A percentile compares a stretch with the other conserved stretches of the same genome.
Conservation (phyloP, 306 rosid genomes). For the Cucurbita argyrosperma region DNA sequence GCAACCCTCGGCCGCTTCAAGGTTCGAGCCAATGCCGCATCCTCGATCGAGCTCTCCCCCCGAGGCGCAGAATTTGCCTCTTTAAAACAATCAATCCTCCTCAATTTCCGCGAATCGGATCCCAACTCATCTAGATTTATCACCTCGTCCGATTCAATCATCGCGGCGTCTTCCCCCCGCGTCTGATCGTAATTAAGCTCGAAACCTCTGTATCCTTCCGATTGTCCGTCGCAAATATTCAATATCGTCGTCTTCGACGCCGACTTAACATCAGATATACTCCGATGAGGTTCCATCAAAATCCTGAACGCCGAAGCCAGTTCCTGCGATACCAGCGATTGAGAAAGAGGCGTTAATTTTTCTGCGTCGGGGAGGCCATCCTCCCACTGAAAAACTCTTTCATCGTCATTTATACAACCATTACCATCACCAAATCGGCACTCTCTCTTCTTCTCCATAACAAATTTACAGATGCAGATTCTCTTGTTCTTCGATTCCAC, state of each 20-base stretch:
- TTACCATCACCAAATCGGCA: slow-evolving; percentile 7
- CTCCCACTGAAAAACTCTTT: slow-evolving; percentile 71
- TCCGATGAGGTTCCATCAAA: slow-evolving; percentile 48
- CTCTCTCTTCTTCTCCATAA: slow-evolving; percentile 37
- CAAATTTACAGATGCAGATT: background rate
- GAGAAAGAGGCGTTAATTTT: slow-evolving; percentile 64
- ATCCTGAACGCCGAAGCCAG: slow-evolving; percentile 82
- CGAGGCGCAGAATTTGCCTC: slow-evolving; percentile 42
- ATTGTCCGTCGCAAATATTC: slow-evolving; percentile 28
- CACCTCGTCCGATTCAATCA: slow-evolving; percentile 27
- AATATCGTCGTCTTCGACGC: slow-evolving; percentile 63
- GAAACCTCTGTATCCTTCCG: slow-evolving; percentile 26
- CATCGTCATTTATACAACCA: slow-evolving; percentile 9
- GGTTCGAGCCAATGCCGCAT: slow-evolving; percentile 22
- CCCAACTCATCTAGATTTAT: slow-evolving; percentile 37
- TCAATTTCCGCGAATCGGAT: slow-evolving; percentile 39
- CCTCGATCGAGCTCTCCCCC: slow-evolving; percentile 24
- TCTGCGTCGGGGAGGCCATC: slow-evolving; percentile 44
- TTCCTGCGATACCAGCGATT: slow-evolving; percentile 52
- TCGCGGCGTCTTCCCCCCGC: slow-evolving; percentile 15
- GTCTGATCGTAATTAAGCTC: slow-evolving; percentile 17
- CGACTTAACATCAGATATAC: slow-evolving; percentile 50
- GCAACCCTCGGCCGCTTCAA: slow-evolving; percentile 66
- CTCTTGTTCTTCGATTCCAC: background rate
- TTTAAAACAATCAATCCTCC: slow-evolving; percentile 41